Base-by-base conservation (phyloP, 2,329 filamentous ascomycete genomes). In the Pseudogymnoascus destructans region DNA sequence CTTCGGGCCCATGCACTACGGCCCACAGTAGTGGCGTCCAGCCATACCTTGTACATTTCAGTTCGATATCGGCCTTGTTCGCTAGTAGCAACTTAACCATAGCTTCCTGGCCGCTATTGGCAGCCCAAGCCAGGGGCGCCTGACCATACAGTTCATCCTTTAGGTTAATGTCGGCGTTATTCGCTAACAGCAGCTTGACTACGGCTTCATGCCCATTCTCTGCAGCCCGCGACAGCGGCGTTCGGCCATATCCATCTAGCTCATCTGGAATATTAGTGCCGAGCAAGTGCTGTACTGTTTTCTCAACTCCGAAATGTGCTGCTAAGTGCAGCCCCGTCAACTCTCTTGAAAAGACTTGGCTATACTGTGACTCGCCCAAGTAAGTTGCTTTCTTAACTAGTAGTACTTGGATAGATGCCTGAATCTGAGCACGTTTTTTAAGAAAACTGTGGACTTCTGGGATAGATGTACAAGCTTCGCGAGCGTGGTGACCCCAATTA, bases 221-320 rank as follows among this genome's bases (percentile, higher is more conserved):
- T 10, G 66, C 66, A 27, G 59, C 62, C 17, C 64, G 65, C 5
- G 70, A 70, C 32, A 65, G 58, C 6, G 70, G 61, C 2, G 68
- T 70, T 19, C 55, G 25, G 65, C 57, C 17, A 65, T 64, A 35
- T 69, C 66, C 59, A 67, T 68, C 33, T 59, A 58, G 9, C 64
- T 60, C 35, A 66, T 69, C 11, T 61, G 46, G 7, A 3, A 6
- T 27, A 17, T 10, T 27, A 15, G 11, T 49, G 13, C 42, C 13
- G 13, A 49, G 21, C 23, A 49, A 10, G n/a, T 49, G 23, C 7
- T 58, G 21, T 10, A 55, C 57, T 19, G 27, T 35, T 15, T 35
- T 17, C 8, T 58, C 17, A 36, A 35, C 2, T 21, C 46, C 57
- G 21, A 58, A 58, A 33, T 55, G 25, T 58, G 57, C 57, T n/a